Evolutionary conservation across 2,329 filamentous ascomycete species (phyloP).

Genomic region (Sphaerulina vaccinii): DNA sequence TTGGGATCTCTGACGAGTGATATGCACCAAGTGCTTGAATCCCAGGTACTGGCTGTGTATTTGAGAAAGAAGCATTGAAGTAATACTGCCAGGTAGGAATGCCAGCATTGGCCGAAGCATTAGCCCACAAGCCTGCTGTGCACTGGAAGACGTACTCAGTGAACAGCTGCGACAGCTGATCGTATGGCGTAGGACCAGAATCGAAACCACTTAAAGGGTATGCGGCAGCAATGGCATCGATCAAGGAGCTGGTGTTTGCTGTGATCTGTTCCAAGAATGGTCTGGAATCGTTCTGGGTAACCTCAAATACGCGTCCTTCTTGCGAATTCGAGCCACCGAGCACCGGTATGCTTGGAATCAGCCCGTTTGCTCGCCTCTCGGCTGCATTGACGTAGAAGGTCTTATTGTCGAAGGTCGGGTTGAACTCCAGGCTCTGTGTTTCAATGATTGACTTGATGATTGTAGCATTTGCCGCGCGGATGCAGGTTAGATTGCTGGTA

Average conservation of each 20-base stretch:
- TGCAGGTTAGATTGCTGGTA: conserved; percentile 32
- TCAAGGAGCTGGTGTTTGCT: conserved; percentile 25
- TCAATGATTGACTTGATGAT: conserved; percentile 36
- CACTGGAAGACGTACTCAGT: conserved; percentile 32
- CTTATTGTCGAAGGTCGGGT: conserved; percentile 35
- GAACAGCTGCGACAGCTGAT: conserved; percentile 22
- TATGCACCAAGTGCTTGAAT: conserved; percentile 31
- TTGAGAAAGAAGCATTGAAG: conserved; percentile 40
- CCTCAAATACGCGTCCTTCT: conserved; percentile 39
- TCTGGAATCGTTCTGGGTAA: conserved; percentile 31
- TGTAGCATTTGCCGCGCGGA: conserved; percentile 34
- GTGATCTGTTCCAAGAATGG: conserved; percentile 24
- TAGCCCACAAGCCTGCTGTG: conserved; percentile 29
- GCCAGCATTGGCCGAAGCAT: conserved; percentile 32
- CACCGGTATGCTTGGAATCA: conserved; percentile 39
- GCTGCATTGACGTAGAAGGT: conserved; percentile 35
- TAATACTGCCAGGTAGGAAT: conserved; percentile 41
- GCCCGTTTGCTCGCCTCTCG: conserved; percentile 28
- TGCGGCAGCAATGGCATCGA: conserved; percentile 28
- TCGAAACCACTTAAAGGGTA: conserved; percentile 30
- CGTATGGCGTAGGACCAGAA: conserved; percentile 17
- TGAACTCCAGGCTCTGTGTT: conserved; percentile 33
- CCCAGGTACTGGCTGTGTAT: conserved; percentile 32
- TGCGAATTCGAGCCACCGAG: conserved; percentile 38
- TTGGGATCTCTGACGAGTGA: conserved; percentile 36